Evolutionary conservation across 257 asterid species (phyloP).

Genomic region (Jaltomata sinuosa): DNA sequence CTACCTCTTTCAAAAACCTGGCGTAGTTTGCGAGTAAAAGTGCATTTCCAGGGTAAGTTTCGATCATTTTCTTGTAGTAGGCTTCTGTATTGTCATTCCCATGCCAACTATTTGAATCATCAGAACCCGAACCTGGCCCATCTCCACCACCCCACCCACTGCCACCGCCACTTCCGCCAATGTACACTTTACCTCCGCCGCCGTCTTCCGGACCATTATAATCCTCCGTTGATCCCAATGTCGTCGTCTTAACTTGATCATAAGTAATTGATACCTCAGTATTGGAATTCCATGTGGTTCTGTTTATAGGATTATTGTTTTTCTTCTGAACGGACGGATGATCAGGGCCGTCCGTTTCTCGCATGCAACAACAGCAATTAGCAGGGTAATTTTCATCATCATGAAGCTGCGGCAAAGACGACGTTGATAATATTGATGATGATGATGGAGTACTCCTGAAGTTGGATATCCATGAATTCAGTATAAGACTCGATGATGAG

Average conservation of each 20-base stretch:
- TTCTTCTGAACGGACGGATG: neutral
- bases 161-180: constrained; percentile 23
- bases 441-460: too few species aligned
- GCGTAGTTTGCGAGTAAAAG: constrained; percentile 74
- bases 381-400: neutral
- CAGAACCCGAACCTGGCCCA: constrained; percentile 29
- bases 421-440: neutral
- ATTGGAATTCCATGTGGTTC: neutral
- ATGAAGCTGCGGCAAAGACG: neutral
- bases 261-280: neutral
- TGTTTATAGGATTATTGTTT: neutral
- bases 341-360: neutral
- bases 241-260: neutral
- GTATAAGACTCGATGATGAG: neutral
- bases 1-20: constrained; percentile 69
- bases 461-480: neutral
- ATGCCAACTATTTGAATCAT: constrained; percentile 42
- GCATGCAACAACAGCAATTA: neutral
- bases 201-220: constrained; percentile 8
- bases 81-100: constrained; percentile 46
- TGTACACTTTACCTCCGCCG: constrained; percentile 20
- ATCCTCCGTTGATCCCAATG: neutral
- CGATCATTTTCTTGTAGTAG: constrained; percentile 64
- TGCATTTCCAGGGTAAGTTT: constrained; percentile 60
- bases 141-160: constrained; percentile 24